Evolutionary conservation across 805 yeast species (phyloP).

Genomic region (Candida xyloterini): DNA sequence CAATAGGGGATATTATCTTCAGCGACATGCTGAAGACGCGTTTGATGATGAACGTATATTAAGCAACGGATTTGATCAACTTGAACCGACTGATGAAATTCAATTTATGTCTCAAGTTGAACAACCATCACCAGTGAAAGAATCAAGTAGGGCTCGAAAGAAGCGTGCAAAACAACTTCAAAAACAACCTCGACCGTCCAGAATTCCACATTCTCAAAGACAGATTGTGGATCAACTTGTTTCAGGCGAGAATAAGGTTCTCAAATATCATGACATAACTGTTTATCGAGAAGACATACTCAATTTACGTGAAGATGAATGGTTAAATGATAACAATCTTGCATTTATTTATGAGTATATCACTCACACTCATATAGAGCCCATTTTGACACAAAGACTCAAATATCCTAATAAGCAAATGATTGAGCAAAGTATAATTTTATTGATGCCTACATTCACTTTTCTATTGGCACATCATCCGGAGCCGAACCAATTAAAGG

Average conservation of each 20-base stretch:
- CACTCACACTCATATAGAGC: conserved; percentile 33
- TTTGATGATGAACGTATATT: conserved; percentile 12
- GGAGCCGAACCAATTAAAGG: conserved; percentile 38
- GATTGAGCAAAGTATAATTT: conserved; percentile 34
- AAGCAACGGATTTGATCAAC: conserved; percentile 43
- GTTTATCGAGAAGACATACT: conserved; percentile 56
- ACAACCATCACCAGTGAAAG: conserved; percentile 2
- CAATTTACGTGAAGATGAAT: conserved; percentile 59
- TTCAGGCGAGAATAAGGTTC: conserved; percentile 29
- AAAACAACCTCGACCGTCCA: conserved; percentile 3
- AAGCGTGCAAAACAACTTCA: conserved; percentile 11
- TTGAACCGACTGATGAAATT: conserved; percentile 33
- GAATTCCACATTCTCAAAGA: conserved; percentile 1
- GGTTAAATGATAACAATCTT: conserved; percentile 73
- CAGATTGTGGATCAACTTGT: conserved; percentile 2
- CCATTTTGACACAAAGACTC: conserved; percentile 28
- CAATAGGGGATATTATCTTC: conserved; percentile 23
- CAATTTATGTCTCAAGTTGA: conserved; percentile 7
- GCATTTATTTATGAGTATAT: conserved; percentile 59
- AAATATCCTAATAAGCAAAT: conserved; percentile 20
- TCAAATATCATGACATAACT: conserved; percentile 56
- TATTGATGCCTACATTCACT: conserved; percentile 60
- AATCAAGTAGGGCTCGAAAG: conserved; percentile 15
- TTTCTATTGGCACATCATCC: conserved; percentile 56
- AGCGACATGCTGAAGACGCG: conserved; percentile 12